Percentiles rank a stretch among this genome's conserved stretches.
These are phyloP conservation scores for Chlamydomonas sp. DNA, from an alignment of 139 green algal genomes.

Conservation along the genomic window DNA sequence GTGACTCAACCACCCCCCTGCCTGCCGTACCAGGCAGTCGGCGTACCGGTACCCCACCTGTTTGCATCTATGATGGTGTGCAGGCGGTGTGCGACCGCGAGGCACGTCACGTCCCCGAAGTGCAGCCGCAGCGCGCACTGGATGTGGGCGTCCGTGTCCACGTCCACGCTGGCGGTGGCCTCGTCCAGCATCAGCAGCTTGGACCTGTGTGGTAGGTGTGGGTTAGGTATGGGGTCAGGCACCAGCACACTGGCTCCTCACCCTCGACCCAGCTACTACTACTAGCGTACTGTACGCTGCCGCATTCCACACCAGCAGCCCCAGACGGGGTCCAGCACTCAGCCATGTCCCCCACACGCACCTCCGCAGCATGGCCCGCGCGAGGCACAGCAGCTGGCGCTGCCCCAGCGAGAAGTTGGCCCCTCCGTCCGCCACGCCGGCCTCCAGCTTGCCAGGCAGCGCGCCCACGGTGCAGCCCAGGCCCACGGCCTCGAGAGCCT, in stretches of 20 bases:
- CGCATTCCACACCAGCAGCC: not conserved
- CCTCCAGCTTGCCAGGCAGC: not conserved
- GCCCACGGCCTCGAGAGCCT: constrained; percentile 72
- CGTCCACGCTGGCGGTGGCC: constrained; percentile 92
- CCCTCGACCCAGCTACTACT: not conserved
- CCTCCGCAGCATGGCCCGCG: constrained; percentile 81
- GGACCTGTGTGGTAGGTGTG: constrained; percentile 28
- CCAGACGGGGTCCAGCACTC: not conserved
- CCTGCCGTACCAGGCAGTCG: too few relatives aligned
- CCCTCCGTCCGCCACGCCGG: constrained; percentile 63
- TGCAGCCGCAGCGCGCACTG: constrained; percentile 86
- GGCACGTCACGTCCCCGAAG: constrained; percentile 86
- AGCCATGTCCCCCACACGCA: not conserved
- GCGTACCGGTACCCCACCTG: constrained; percentile 6
- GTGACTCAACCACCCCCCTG: too few relatives aligned
- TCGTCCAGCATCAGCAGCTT: constrained; percentile 94
- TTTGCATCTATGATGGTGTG: constrained; percentile 81
- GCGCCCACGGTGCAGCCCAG: constrained; percentile 63
- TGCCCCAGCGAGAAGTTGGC: constrained; percentile 79
- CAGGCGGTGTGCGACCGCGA: constrained; percentile 91
- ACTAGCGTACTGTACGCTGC: too few relatives aligned
- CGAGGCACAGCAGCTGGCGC: constrained; percentile 94
- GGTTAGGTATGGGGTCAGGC: too few relatives aligned
- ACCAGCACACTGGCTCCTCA: not conserved
- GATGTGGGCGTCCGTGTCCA: constrained; percentile 73